A percentile compares a stretch with the other conserved stretches of the same genome.
phyloP scores from a whole-genome alignment of 2,329 filamentous ascomycete genomes.

The Chrysoporthe puriensis region DNA sequence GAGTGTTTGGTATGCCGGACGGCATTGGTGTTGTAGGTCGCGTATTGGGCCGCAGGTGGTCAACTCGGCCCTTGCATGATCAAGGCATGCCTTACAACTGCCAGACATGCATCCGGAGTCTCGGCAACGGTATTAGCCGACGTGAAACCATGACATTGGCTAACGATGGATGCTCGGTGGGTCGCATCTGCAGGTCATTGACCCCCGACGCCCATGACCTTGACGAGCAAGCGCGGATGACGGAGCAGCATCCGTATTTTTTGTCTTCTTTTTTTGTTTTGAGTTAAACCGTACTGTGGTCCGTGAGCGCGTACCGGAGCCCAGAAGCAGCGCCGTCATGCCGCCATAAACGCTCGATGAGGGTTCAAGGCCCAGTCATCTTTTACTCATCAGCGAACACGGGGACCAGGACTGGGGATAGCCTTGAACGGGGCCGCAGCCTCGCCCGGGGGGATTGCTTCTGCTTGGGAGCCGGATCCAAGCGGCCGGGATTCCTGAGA shows the following conservation, averaged over 20 bases:
- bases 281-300: neutral
- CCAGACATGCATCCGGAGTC: slow-evolving; percentile 20
- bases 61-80: slow-evolving; percentile 19
- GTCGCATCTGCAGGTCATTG: slow-evolving; percentile 24
- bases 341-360: neutral
- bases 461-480: slow-evolving; percentile 27
- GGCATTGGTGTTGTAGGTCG: slow-evolving; percentile 21
- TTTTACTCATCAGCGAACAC: slow-evolving; percentile 23
- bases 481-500: slow-evolving; percentile 25
- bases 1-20: neutral
- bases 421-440: slow-evolving; percentile 17
- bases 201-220: slow-evolving; percentile 16
- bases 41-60: slow-evolving; percentile 28
- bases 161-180: slow-evolving; percentile 8
- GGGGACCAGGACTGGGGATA: slow-evolving; percentile 14
- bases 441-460: slow-evolving; percentile 10
- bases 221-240: slow-evolving; percentile 14
- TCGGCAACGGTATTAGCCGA: slow-evolving; percentile 28
- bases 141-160: slow-evolving; percentile 26
- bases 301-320: neutral
- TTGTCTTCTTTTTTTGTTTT: neutral
- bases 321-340: neutral
- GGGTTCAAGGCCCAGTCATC: slow-evolving; percentile 17
- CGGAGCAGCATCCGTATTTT: slow-evolving; percentile 7
- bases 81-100: slow-evolving; percentile 16